phyloP scores from a whole-genome alignment of 441 rosid species.

The Adansonia madagascariensis region DNA sequence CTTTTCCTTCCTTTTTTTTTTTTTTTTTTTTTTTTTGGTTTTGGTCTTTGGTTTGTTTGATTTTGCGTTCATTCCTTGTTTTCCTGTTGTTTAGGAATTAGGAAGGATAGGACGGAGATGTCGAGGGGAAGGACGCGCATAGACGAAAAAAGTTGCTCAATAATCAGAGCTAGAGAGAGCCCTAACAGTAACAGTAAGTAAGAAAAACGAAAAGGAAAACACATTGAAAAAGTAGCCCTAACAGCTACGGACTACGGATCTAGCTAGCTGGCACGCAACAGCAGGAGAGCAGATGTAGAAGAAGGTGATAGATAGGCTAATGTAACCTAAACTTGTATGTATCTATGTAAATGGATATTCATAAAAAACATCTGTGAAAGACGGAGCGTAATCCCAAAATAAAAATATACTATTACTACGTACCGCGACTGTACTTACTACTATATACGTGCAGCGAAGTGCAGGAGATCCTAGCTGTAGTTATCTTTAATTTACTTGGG shows the following conservation, averaged over 20 bases:
- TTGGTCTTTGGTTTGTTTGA: background rate
- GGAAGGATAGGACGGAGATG: no score
- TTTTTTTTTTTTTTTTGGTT: background rate
- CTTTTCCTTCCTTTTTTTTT: background rate
- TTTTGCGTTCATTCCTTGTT: background rate
- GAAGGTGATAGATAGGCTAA: background rate
- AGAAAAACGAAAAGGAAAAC: background rate
- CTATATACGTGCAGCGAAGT: no score
- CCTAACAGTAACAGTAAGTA: background rate
- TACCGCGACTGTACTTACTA: no score
- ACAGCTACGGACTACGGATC: background rate
- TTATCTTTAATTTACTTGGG: background rate
- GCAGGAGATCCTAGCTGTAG: no score
- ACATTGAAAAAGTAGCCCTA: background rate
- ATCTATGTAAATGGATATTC: no score
- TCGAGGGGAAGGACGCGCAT: background rate
- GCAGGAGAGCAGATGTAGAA: background rate
- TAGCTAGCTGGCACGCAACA: background rate
- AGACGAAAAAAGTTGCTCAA: slow-evolving; percentile 16
- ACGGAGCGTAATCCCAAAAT: background rate
- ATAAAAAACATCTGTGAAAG: background rate
- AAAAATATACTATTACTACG: background rate
- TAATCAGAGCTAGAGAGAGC: slow-evolving; percentile 12
- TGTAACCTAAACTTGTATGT: background rate
- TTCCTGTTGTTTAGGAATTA: background rate